These are phyloP conservation scores for Geotrichum carabidarum DNA, from an alignment of 1,139 yeast genomes.

Conservation along the genomic window DNA sequence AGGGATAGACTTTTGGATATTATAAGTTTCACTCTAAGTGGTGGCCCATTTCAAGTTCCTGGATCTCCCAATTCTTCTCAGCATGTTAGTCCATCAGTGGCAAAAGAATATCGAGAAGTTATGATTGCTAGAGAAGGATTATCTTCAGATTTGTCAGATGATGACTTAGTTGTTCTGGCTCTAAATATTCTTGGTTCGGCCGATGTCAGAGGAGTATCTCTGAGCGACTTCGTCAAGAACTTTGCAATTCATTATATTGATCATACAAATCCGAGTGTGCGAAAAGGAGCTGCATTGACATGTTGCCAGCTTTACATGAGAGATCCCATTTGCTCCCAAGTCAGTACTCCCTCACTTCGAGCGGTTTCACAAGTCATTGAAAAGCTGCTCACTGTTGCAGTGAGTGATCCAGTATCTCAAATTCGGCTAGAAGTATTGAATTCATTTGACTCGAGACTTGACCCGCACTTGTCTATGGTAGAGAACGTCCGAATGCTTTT, in stretches of 20 bases:
- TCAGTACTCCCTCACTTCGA: conserved; percentile 74
- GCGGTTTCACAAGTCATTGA: conserved; percentile 84
- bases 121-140: conserved; percentile 61
- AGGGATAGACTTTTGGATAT: conserved; percentile 67
- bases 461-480: conserved; percentile 90
- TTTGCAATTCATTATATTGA: conserved; percentile 79
- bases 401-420: conserved; percentile 86
- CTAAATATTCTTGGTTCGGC: conserved; percentile 69
- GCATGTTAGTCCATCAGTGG: conserved; percentile 58
- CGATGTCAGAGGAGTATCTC: conserved; percentile 66
- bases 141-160: conserved; percentile 40
- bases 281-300: conserved; percentile 80
- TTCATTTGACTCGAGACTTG: conserved; percentile 69
- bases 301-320: conserved; percentile 72
- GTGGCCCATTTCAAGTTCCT: conserved; percentile 75
- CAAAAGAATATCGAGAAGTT: conserved; percentile 70
- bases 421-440: conserved; percentile 74
- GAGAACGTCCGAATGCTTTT: conserved; percentile 79
- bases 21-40: conserved; percentile 74
- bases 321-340: conserved; percentile 81
- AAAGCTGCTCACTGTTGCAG: conserved; percentile 71
- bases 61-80: conserved; percentile 65
- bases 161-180: conserved; percentile 59
- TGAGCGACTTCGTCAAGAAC: conserved; percentile 81
- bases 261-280: conserved; percentile 69